These are phyloP conservation scores for Pseudogymnoascus sp. DNA, from an alignment of 2,329 filamentous ascomycete genomes.

Conservation along the genomic window DNA sequence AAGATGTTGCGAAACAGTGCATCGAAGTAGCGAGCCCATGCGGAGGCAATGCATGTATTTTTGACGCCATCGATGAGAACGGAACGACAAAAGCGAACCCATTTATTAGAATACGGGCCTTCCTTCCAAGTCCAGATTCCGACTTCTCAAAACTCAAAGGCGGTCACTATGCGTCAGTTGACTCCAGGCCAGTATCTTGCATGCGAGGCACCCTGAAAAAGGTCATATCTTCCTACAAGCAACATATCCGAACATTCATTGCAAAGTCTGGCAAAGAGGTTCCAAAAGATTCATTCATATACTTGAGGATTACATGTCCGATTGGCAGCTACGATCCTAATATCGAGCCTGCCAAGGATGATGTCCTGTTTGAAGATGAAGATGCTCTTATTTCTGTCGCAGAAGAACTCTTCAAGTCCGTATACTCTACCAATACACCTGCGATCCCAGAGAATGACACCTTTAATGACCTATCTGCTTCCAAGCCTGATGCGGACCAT, in stretches of 20 bases:
- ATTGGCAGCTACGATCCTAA: conserved; percentile 61
- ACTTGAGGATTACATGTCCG: conserved; percentile 54
- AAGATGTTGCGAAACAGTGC: conserved; percentile 47
- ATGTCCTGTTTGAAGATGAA: conserved; percentile 58
- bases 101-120: conserved; percentile 41
- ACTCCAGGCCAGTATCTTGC: conserved; percentile 54
- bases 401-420: conserved; percentile 21
- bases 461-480: conserved; percentile 25
- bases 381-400: conserved; percentile 29
- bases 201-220: conserved; percentile 50
- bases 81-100: neutral
- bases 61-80: neutral
- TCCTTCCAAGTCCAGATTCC: conserved; percentile 46
- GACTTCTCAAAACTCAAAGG: conserved; percentile 36
- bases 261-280: conserved; percentile 17
- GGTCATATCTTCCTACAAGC: conserved; percentile 44
- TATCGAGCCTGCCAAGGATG: conserved; percentile 62
- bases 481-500: conserved; percentile 5
- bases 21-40: conserved; percentile 27
- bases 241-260: conserved; percentile 33
- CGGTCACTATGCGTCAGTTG: conserved; percentile 58
- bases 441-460: conserved; percentile 32
- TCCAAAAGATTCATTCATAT: conserved; percentile 50
- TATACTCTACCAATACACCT: conserved; percentile 13
- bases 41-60: neutral